Base-by-base conservation (phyloP, 352 stramenopile genomes). In the Globisporangium iwayamae region DNA sequence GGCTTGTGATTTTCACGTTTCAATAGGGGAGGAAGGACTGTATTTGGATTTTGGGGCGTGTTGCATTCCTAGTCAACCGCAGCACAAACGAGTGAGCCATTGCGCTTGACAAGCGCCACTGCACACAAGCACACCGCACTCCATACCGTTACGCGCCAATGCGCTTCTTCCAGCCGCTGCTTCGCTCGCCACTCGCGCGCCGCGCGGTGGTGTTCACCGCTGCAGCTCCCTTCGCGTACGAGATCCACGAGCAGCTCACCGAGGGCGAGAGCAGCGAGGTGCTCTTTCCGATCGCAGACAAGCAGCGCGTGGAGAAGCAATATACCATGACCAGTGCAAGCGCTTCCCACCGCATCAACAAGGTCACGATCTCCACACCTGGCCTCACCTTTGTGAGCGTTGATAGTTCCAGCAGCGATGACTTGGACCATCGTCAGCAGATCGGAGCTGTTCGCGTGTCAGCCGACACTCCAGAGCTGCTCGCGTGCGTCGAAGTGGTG, bases 401-500 rank as follows among this genome's bases (percentile, higher is more conserved):
- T 20, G 20, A 36, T 14, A 18, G 14, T 54, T 25, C 22, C 6
- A 43, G 6, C 28, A 3, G 10, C 10, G 22, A 7, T 3, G 34
- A 48, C 10, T 13, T 41, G 13, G 36, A 10, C 18, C 48, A 48
- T 3, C 18, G 39, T 16, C 48, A 60, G 4, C 51, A 46, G n/a
- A n/a, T 66, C 22, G 36, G 60, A 38, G 39, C 18, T 7, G 18
- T 66, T 38, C 60, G 60, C 32, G 41, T 66, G 11, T 56, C 51
- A 1, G 60, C 36, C 2, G 50, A 66, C 41, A 59, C 36, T 16
- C 5, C 32, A 0, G 60, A 59, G 16, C 28, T 66, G 7, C 38
- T 66, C 39, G 60, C 60, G 2, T 66, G 60, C 39, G n/a, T 66
- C 9, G 60, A 66, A 53, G 60, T 66, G 16, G 60, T 66, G n/a